Conservation (phyloP, 371 early-diverging fungal genomes). For the Syncephalastrum contaminatum region DNA sequence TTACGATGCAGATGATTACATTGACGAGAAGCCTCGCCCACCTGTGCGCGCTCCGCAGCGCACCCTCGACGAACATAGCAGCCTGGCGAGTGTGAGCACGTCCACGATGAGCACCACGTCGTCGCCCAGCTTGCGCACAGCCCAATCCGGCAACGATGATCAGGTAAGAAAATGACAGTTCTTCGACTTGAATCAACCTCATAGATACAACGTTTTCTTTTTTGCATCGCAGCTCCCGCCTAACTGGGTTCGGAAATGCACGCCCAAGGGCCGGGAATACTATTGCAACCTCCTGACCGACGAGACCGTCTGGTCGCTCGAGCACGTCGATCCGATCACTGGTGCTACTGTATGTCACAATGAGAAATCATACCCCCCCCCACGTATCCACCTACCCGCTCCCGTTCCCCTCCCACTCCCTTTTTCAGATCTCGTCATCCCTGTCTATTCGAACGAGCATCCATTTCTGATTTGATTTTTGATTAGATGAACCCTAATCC, state of each 20-base stretch:
- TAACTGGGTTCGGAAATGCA: slow-evolving; percentile 60
- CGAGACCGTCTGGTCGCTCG: slow-evolving; percentile 69
- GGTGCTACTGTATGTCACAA: slow-evolving; percentile 12
- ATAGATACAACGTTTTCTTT: not conserved
- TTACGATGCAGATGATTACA: slow-evolving; percentile 1
- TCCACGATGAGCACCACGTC: slow-evolving; percentile 14
- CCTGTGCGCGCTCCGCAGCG: slow-evolving; percentile 28
- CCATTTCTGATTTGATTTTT: too few species aligned
- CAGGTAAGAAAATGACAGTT: slow-evolving; percentile 7
- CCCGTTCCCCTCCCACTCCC: too few species aligned
- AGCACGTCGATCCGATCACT: slow-evolving; percentile 45
- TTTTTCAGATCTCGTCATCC: too few species aligned
- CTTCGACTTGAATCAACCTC: not conserved
- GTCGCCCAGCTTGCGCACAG: slow-evolving; percentile 14
- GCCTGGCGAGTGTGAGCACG: slow-evolving; percentile 13
- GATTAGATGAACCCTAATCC: too few species aligned
- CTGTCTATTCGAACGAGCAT: too few species aligned
- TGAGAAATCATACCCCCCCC: too few species aligned
- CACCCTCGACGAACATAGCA: slow-evolving; percentile 16
- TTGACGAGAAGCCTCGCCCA: slow-evolving; percentile 21
- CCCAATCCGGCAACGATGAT: slow-evolving; percentile 17
- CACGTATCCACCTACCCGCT: too few species aligned
- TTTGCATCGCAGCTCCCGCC: slow-evolving; percentile 41
- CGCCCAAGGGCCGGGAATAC: slow-evolving; percentile 69
- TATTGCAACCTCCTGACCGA: slow-evolving; percentile 79